These are phyloP conservation scores for Termitomyces sp. DNA, from an alignment of 768 basidiomycete genomes.

Conservation along the genomic window DNA sequence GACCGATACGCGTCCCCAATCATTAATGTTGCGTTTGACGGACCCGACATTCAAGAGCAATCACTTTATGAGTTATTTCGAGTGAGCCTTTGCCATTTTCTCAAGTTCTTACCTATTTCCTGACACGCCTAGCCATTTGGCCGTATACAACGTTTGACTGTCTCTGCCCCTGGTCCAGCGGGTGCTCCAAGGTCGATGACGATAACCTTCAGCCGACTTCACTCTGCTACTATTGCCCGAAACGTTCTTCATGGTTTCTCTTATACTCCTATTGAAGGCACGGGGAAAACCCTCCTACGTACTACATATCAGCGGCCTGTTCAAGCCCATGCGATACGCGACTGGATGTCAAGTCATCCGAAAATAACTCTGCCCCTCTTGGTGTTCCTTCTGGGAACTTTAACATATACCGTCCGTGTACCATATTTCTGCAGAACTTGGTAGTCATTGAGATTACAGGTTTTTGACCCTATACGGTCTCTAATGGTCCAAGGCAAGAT, in stretches of 20 bases:
- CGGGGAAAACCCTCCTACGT: slow-evolving; percentile 42
- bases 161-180: slow-evolving; percentile 55
- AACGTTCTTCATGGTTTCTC: slow-evolving; percentile 66
- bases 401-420: slow-evolving; percentile 76
- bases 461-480: slow-evolving; percentile 89
- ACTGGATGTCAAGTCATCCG: slow-evolving; percentile 86
- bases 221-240: slow-evolving; percentile 74
- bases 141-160: slow-evolving; percentile 59
- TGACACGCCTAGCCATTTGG: slow-evolving; percentile 63
- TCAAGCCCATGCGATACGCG: slow-evolving; percentile 60
- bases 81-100: slow-evolving; percentile 34
- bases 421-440: neutral
- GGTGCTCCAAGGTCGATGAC: slow-evolving; percentile 63
- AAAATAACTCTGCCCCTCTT: slow-evolving; percentile 75
- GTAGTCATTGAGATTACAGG: slow-evolving; percentile 32
- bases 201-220: slow-evolving; percentile 55
- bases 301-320: slow-evolving; percentile 58
- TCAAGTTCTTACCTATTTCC: neutral
- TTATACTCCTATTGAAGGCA: slow-evolving; percentile 11
- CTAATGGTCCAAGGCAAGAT: slow-evolving; percentile 81
- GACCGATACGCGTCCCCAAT: slow-evolving; percentile 69
- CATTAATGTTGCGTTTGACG: slow-evolving; percentile 80
- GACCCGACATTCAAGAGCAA: slow-evolving; percentile 82
- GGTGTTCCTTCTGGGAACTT: slow-evolving; percentile 82
- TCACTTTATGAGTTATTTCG: slow-evolving; percentile 71